phyloP scores from a whole-genome alignment of 306 rosid species.

The Fragaria vesca region DNA sequence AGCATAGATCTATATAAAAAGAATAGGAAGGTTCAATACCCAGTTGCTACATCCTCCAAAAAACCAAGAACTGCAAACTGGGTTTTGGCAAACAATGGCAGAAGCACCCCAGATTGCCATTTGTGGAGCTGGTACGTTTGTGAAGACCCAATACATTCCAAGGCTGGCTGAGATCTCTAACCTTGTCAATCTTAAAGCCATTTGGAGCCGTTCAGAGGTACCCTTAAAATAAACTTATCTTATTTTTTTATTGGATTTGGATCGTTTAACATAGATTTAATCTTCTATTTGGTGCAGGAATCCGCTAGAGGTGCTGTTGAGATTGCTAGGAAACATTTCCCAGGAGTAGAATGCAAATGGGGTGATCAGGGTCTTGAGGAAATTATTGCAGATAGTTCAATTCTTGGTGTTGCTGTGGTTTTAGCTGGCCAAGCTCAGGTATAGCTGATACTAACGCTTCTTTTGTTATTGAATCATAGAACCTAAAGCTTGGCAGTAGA shows the following conservation, averaged over 20 bases:
- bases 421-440: constrained; percentile 96
- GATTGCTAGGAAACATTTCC: constrained; percentile 51
- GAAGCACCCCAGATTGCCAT: constrained; percentile 62
- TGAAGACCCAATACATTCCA: constrained; percentile 78
- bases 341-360: constrained; percentile 64
- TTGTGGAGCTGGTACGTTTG: constrained; percentile 85
- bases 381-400: constrained; percentile 56
- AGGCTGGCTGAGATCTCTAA: constrained; percentile 76
- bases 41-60: constrained; percentile 16
- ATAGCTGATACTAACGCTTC: not conserved
- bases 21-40: constrained; percentile 6
- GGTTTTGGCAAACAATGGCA: constrained; percentile 37
- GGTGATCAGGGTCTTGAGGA: constrained; percentile 75
- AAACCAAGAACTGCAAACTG: not conserved
- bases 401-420: constrained; percentile 80
- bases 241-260: not conserved
- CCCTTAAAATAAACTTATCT: not conserved
- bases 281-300: constrained; percentile 33
- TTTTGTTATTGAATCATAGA: not conserved
- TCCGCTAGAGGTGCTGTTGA: constrained; percentile 70
- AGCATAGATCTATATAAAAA: not conserved
- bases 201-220: constrained; percentile 92
- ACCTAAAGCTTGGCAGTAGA: not conserved
- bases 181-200: constrained; percentile 63
- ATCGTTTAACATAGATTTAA: not conserved